Percentiles rank a stretch among this genome's conserved stretches.
Evolutionary conservation across 495 filamentous ascomycete genomes (phyloP).

Genomic region (Penicillium herquei): DNA sequence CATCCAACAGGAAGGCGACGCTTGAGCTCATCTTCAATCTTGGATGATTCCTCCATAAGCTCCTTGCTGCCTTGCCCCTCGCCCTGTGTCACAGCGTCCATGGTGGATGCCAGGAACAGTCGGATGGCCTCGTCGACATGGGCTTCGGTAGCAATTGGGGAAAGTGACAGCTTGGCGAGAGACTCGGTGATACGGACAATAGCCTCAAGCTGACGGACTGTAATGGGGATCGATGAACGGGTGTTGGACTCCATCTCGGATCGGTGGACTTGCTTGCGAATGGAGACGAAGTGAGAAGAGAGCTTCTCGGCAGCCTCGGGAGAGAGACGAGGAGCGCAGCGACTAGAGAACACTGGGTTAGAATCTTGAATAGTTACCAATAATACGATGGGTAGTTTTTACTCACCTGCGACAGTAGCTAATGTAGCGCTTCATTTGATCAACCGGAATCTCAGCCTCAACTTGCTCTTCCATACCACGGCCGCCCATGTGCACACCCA

Average conservation of each 20-base stretch:
- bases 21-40: constrained; percentile 89
- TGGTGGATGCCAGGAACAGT: constrained; percentile 93
- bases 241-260: constrained; percentile 82
- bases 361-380: constrained; percentile 30
- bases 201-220: constrained; percentile 93
- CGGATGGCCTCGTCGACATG: constrained; percentile 99
- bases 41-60: constrained; percentile 81
- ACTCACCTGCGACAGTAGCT: constrained; percentile 94
- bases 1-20: constrained; percentile 89
- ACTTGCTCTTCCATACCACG: constrained; percentile 78
- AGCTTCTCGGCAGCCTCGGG: constrained; percentile 94
- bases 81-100: constrained; percentile 95
- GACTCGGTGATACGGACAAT: constrained; percentile 97
- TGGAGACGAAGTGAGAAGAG: constrained; percentile 94
- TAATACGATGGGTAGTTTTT: not conserved
- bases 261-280: constrained; percentile 90
- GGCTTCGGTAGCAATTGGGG: constrained; percentile 77
- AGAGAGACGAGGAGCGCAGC: constrained; percentile 89
- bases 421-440: constrained; percentile 98
- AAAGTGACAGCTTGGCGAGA: constrained; percentile 85
- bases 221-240: constrained; percentile 93
- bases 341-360: constrained; percentile 45
- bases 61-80: constrained; percentile 78
- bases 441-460: constrained; percentile 83
- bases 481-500: constrained; percentile 95